These are phyloP conservation scores for Cymodocea nodosa DNA, from an alignment of 116 monocot genomes.

Conservation along the genomic window DNA sequence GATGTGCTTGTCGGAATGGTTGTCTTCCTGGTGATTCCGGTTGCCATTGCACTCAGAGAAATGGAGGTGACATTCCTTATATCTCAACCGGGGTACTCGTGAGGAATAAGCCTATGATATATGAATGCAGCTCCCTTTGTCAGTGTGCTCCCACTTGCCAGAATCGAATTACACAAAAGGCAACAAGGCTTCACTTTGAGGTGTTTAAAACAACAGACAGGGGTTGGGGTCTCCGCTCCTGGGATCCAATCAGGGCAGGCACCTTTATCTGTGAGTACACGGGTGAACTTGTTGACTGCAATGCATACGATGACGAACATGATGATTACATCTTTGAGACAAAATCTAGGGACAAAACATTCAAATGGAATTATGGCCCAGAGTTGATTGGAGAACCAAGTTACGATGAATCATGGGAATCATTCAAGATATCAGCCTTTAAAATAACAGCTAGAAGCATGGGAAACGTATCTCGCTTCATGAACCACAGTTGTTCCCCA, in stretches of 20 bases:
- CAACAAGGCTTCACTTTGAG: conserved; percentile 52
- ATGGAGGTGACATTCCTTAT: conserved; percentile 56
- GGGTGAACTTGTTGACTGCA: conserved; percentile 36
- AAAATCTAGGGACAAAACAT: conserved; percentile 21
- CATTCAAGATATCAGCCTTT: conserved; percentile 22
- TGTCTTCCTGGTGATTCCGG: conserved; percentile 44
- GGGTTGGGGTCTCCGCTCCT: conserved; percentile 83
- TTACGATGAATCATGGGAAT: conserved; percentile 17
- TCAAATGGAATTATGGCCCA: conserved; percentile 64
- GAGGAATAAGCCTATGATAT: conserved; percentile 41
- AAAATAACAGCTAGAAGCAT: conserved; percentile 35
- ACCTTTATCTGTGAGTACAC: conserved; percentile 69
- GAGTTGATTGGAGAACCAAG: conserved; percentile 62
- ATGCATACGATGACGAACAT: conserved; percentile 23
- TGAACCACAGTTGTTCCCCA: conserved; percentile 78
- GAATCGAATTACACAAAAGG: conserved; percentile 53
- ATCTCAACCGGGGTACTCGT: conserved; percentile 46
- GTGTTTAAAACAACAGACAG: conserved; percentile 55
- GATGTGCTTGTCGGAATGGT: conserved; percentile 33
- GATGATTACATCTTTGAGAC: conserved; percentile 46
- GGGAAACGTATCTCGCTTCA: conserved; percentile 72
- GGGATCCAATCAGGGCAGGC: conserved; percentile 66
- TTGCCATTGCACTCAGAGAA: conserved; percentile 43
- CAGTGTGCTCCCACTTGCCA: conserved; percentile 47
- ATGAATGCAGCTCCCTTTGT: conserved; percentile 53